Percentiles rank a stretch among this genome's conserved stretches.
Conservation (phyloP, 225 moss, liverwort and hornwort genomes). For the Bryoerythrophyllum caledonicum region DNA sequence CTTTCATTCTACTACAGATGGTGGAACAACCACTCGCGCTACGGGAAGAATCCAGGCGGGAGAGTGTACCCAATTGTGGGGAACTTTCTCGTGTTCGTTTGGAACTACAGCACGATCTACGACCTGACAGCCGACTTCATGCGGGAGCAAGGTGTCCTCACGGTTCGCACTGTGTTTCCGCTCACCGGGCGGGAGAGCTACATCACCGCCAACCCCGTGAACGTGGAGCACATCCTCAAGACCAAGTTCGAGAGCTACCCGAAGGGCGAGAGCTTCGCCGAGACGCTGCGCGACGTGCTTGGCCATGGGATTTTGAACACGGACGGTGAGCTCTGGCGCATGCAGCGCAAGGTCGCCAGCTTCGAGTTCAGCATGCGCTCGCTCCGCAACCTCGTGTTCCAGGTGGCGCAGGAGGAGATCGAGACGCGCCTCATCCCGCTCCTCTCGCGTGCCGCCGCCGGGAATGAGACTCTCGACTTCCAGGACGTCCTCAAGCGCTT, state of each 20-base stretch:
- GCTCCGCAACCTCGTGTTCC: conserved; percentile 34
- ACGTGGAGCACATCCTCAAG: conserved; percentile 40
- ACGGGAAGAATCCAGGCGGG: conserved; percentile 29
- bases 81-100: background rate
- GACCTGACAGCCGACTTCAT: conserved; percentile 12
- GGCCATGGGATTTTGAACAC: conserved; percentile 33
- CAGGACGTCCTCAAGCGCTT: conserved; percentile 42
- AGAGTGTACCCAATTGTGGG: conserved; percentile 31
- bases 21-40: conserved; percentile 32
- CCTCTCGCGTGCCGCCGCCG: conserved; percentile 19
- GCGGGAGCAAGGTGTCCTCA: background rate
- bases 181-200: background rate
- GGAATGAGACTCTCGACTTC: conserved; percentile 17
- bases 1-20: conserved; percentile 1
- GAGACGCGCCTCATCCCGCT: conserved; percentile 33
- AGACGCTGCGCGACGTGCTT: conserved; percentile 12
- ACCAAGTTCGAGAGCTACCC: conserved; percentile 43
- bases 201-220: conserved; percentile 22
- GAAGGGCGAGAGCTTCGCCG: conserved; percentile 15
- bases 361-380: conserved; percentile 44
- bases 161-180: background rate
- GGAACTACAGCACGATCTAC: background rate
- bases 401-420: conserved; percentile 26
- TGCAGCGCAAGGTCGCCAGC: conserved; percentile 35
- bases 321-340: conserved; percentile 33